These are phyloP conservation scores for Aegilops bicornis DNA, from an alignment of 176 grass and related monocot species.

Conservation along the genomic window DNA sequence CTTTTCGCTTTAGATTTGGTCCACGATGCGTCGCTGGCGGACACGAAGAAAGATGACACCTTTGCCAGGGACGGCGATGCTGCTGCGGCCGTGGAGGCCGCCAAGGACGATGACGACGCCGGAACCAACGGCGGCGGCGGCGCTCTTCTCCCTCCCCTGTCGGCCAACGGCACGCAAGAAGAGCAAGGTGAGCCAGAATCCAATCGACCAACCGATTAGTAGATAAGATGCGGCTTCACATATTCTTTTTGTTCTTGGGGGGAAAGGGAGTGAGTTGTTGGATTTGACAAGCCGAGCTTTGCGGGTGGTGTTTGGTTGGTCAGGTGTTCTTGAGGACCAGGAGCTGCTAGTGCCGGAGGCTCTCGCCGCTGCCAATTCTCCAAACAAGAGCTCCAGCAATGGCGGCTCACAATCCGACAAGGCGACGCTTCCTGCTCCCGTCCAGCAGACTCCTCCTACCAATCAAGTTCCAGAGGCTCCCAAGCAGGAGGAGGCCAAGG, in stretches of 20 bases:
- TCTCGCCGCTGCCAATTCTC: not conserved
- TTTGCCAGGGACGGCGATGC: conserved; percentile 19
- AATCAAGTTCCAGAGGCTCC: not conserved
- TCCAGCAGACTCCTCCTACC: conserved; percentile 13
- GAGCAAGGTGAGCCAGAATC: not conserved
- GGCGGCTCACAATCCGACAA: not conserved
- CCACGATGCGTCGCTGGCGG: conserved; percentile 18
- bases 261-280: not conserved
- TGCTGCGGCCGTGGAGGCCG: not conserved
- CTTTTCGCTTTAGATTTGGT: conserved; percentile 31
- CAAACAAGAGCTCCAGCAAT: not conserved
- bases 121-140: not conserved
- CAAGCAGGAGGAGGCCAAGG: not conserved
- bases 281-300: conserved; percentile 1
- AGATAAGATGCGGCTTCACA: not conserved
- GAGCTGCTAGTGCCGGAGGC: conserved; percentile 23
- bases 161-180: conserved; percentile 35
- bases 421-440: not conserved
- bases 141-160: conserved; percentile 21
- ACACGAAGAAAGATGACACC: conserved; percentile 16
- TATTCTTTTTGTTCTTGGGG: not conserved
- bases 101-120: not conserved
- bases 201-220: not conserved
- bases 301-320: not conserved
- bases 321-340: conserved; percentile 39